phyloP scores from a whole-genome alignment of 176 grass and related monocot species.

The Oryza officinalis region DNA sequence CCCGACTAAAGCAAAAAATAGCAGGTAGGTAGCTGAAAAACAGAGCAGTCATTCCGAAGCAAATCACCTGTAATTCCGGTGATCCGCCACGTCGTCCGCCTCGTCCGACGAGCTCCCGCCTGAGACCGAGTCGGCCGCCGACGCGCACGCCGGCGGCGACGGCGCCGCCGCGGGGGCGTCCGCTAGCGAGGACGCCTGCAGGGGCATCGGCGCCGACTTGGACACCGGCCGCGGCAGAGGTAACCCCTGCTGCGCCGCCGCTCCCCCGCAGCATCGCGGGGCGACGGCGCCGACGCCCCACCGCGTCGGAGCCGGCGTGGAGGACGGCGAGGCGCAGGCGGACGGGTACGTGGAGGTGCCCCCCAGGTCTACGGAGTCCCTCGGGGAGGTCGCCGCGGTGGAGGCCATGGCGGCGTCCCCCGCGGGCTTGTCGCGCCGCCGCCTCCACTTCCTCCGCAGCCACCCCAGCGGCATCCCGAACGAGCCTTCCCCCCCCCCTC shows the following conservation, averaged over 20 bases:
- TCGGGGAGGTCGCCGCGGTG: constrained; percentile 14
- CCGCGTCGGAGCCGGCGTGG: background rate
- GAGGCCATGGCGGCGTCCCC: background rate
- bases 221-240: constrained; percentile 47
- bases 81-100: constrained; percentile 61
- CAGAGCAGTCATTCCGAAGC: too few relatives aligned
- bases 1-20: background rate
- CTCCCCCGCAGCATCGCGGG: background rate
- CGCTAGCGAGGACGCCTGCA: background rate
- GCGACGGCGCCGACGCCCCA: background rate
- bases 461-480: constrained; percentile 44
- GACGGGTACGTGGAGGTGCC: constrained; percentile 23
- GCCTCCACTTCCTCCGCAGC: constrained; percentile 19
- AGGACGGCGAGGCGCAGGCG: constrained; percentile 33
- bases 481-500: background rate
- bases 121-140: constrained; percentile 44
- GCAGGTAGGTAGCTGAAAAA: background rate
- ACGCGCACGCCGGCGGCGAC: background rate
- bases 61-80: constrained; percentile 47
- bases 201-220: constrained; percentile 31
- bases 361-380: constrained; percentile 7
- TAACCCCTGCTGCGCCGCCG: background rate
- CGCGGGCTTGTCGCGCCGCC: background rate
- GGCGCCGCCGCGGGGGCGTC: background rate
- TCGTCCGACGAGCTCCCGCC: constrained; percentile 57